phyloP scores from a whole-genome alignment of 371 early-diverging fungal genomes.

The Rhizopus arrhizus region DNA sequence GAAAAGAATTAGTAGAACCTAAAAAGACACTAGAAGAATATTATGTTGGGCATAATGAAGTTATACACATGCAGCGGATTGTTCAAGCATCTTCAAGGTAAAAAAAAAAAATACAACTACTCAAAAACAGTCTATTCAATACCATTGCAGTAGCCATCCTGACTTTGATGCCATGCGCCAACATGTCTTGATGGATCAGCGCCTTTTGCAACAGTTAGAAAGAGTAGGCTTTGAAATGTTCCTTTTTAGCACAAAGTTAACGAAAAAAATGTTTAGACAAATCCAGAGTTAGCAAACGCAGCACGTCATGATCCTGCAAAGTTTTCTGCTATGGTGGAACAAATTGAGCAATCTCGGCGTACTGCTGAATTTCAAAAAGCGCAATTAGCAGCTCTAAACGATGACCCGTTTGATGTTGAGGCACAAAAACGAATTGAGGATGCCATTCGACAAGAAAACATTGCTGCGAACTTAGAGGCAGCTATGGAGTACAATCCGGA shows the following conservation, averaged over 20 bases:
- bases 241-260: neutral
- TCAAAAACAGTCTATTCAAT: slow-evolving; percentile 2
- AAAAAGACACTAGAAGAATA: slow-evolving; percentile 67
- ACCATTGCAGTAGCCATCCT: slow-evolving; percentile 21
- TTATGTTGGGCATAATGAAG: slow-evolving; percentile 74
- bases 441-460: slow-evolving; percentile 83
- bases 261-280: slow-evolving; percentile 44
- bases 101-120: slow-evolving; percentile 5
- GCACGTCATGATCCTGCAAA: slow-evolving; percentile 68
- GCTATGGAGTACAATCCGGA: slow-evolving; percentile 97
- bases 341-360: slow-evolving; percentile 61
- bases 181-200: slow-evolving; percentile 70
- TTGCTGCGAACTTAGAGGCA: slow-evolving; percentile 82
- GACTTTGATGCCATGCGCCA: slow-evolving; percentile 77
- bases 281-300: slow-evolving; percentile 74
- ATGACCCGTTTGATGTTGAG: slow-evolving; percentile 89
- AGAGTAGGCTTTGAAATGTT: slow-evolving; percentile 44
- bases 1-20: slow-evolving; percentile 57
- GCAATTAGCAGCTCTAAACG: slow-evolving; percentile 63
- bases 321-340: slow-evolving; percentile 66
- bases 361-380: slow-evolving; percentile 60
- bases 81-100: slow-evolving; percentile 21
- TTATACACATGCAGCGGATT: slow-evolving; percentile 64
- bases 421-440: slow-evolving; percentile 92
- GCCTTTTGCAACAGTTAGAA: slow-evolving; percentile 64